Base-by-base conservation (phyloP, 192 early-diverging fungal species). In the Coemansia sp. region DNA sequence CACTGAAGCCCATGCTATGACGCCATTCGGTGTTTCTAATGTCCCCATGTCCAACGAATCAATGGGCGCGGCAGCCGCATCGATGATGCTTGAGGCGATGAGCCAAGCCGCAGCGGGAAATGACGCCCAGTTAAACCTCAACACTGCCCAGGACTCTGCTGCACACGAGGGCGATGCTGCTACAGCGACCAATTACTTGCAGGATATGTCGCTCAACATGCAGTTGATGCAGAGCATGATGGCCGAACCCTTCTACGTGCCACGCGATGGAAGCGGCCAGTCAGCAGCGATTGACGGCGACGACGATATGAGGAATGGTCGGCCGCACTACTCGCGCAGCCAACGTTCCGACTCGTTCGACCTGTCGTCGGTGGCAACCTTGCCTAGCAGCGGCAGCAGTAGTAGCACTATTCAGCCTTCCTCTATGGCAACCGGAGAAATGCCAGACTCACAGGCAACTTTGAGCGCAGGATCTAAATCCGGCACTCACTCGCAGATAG, bases 211-310 rank as follows among this genome's bases (percentile, higher is more conserved):
- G 46, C 71, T 76, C 32, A 67, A 70, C 8, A 75, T 83, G 69
- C 75, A 83, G 64, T 11, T 83, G 37, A 73, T 83, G 80, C 69
- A 75, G 6, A 66, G 68, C 50, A 70, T 83, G 64, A 68, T 83
- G 6, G 70, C 42, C 33, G 68, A 37, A 19, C 16, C 78, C 23
- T 63, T 75, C 26, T 82, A 67, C 55, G 37, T 62, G 64, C 65
- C 62, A 8, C 42, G 8, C 37, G 32, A 47, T 30, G 28, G 14
- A 49, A 21, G 26, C 42, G 19, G 23, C 6, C 62, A 46, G 62
- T 26, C 17, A 42, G 3, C 33, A 40, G 13, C 37, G 14, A 46
- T 5, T 6, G 42, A 64, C 17, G 32, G 28, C 6, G 69, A 61
- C 0, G 53, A 57, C 65, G 50, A 55, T 42, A 30, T 7, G 3